Evolutionary conservation across 306 rosid genomes (phyloP), one percentile per base, ranked within the genome.

Genomic region (Vicia villosa): DNA sequence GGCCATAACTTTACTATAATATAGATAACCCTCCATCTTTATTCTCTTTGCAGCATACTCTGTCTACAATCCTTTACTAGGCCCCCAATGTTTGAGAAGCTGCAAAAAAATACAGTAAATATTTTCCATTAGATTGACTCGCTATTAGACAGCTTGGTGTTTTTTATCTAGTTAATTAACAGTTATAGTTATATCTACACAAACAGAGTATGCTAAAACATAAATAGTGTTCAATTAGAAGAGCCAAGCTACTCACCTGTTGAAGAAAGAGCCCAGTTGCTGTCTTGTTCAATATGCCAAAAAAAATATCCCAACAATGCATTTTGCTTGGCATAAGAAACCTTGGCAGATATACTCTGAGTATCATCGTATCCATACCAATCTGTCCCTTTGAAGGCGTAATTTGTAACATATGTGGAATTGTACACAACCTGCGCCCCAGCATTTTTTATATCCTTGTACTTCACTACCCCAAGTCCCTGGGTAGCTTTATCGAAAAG

Each of bases 351-450:
- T 14, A 56, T 45, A 45, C 63, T 78, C 56, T 79, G 71, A 67
- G 76, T 79, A 24, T 83, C 88, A 65, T 86, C 86, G 11, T 76
- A 84, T 9, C 84, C 83, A 9, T 54, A 73, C 86, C 86, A 81
- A 45, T 21, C 66, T 20, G 79, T 66, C 22, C 88, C 86, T 10
- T 61, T 74, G 9, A 5, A 47, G 69, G 75, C 63, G 56, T 86
- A 81, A 36, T 79, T 79, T 10, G 82, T 50, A 14, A 79, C 91
- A 76, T 37, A 77, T 2, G 75, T 67, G 45, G 77, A 50, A 73
- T 86, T 52, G 10, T 60, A 76, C 26, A 66, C 45, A 16, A 50
- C 22, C 15, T 4, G 7, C 1, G 69, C 75, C 4, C 72, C 24
- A 28, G 19, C 66, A 19, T 38, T 37, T 74, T 37, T 64, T 40